These are phyloP conservation scores for Wickerhamomyces strasburgensis DNA, from an alignment of 805 yeast species.

Conservation along the genomic window DNA sequence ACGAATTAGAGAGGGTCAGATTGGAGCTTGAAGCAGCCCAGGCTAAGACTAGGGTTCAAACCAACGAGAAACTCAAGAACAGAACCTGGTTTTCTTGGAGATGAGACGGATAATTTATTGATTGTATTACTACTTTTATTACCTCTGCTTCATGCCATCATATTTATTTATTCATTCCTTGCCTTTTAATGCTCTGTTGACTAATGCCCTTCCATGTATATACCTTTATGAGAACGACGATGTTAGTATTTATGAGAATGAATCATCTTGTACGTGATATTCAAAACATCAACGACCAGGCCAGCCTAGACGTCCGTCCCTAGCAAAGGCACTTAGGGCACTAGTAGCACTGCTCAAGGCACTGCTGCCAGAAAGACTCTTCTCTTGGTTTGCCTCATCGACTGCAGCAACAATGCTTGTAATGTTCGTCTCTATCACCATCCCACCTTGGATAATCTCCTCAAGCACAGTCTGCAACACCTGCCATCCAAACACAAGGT, in stretches of 20 bases:
- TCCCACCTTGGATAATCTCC: slow-evolving; percentile 94
- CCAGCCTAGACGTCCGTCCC: slow-evolving; percentile 27
- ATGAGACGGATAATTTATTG: slow-evolving; percentile 4
- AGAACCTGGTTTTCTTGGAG: slow-evolving; percentile 31
- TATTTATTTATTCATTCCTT: no score
- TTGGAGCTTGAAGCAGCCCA: slow-evolving; percentile 33
- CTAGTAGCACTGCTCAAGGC: slow-evolving; percentile 29
- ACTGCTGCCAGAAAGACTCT: slow-evolving; percentile 12
- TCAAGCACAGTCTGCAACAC: slow-evolving; percentile 85
- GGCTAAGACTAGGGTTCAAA: slow-evolving; percentile 22
- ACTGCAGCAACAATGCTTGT: slow-evolving; percentile 75
- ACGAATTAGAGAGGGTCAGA: slow-evolving; percentile 38
- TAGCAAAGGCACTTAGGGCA: slow-evolving; percentile 23
- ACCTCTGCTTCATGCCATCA: not conserved
- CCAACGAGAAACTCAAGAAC: slow-evolving; percentile 27
- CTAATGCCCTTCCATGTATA: no score
- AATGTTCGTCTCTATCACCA: slow-evolving; percentile 94
- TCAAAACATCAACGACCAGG: slow-evolving; percentile 23
- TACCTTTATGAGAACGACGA: no score
- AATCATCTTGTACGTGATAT: no score
- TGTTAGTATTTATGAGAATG: no score
- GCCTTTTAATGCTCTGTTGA: no score
- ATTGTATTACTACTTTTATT: not conserved
- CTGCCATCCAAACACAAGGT: slow-evolving; percentile 98
- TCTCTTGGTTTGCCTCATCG: slow-evolving; percentile 48